A percentile compares a stretch with the other conserved stretches of the same genome.
Evolutionary conservation across 2,329 filamentous ascomycete species (phyloP).

Genomic region (Fusarium chuoi): DNA sequence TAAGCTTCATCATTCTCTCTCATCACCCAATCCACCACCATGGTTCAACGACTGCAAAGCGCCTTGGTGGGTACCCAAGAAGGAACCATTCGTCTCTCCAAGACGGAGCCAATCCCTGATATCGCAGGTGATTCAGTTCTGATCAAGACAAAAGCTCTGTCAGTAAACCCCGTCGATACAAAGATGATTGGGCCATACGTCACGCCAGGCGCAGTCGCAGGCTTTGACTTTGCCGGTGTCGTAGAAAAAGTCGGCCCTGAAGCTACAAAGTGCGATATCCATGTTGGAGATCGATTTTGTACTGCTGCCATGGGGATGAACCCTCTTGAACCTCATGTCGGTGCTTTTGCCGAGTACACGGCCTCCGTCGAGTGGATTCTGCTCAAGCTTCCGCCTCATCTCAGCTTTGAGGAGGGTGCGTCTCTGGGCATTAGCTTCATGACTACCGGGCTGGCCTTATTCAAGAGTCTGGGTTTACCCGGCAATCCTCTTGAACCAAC

Average conservation of each 20-base stretch:
- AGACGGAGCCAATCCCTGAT: neutral
- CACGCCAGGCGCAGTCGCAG: neutral
- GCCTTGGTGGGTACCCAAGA: neutral
- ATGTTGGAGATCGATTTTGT: neutral
- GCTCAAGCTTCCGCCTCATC: conserved; percentile 54
- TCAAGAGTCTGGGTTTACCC: conserved; percentile 51
- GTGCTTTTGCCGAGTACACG: conserved; percentile 54
- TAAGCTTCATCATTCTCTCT: neutral
- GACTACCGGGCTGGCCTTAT: conserved; percentile 58
- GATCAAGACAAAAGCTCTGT: neutral
- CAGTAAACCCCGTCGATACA: neutral
- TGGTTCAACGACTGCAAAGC: neutral
- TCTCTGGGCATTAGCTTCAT: conserved; percentile 55
- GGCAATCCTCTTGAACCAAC: neutral
- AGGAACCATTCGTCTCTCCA: neutral
- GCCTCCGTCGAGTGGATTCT: conserved; percentile 51
- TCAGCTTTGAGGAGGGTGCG: conserved; percentile 56
- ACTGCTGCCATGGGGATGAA: neutral
- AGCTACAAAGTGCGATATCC: neutral
- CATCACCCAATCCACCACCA: neutral
- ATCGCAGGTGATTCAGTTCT: neutral
- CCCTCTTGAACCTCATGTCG: conserved; percentile 29
- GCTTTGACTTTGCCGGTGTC: neutral
- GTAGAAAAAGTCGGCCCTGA: neutral
- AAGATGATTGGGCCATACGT: neutral